Percentiles rank a stretch among this genome's conserved stretches.
Evolutionary conservation across 2,329 filamentous ascomycete genomes (phyloP).

Genomic region (Trichoderma guizhouense): DNA sequence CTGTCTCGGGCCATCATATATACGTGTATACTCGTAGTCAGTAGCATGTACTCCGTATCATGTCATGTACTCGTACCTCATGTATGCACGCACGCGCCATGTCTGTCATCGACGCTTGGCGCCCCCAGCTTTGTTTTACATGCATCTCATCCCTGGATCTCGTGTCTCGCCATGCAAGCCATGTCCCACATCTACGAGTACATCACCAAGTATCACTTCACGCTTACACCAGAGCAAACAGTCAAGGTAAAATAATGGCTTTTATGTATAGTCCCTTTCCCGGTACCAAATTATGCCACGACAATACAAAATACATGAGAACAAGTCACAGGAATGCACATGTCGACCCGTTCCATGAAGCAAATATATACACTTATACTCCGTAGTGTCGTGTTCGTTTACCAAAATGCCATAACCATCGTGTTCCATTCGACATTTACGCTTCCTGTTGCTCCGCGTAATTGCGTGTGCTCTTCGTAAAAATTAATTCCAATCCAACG

Average conservation of each 20-base stretch:
- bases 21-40: not conserved
- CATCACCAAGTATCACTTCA: not conserved
- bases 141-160: not conserved
- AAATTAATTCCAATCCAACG: not conserved
- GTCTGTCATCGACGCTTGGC: not conserved
- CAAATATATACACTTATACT: slow-evolving; percentile 10
- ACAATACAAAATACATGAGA: not conserved
- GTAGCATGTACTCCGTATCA: not conserved
- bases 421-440: slow-evolving; percentile 10
- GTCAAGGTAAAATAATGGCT: not conserved
- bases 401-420: slow-evolving; percentile 7
- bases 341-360: not conserved
- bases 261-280: not conserved
- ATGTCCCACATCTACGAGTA: not conserved
- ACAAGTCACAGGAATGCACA: not conserved
- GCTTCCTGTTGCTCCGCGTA: slow-evolving; percentile 16
- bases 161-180: not conserved
- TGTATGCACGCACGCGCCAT: not conserved
- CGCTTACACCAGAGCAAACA: not conserved
- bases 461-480: not conserved
- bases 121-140: not conserved
- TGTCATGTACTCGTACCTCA: not conserved
- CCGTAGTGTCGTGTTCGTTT: not conserved
- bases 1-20: not conserved
- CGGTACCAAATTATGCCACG: not conserved